Evolutionary conservation across 2,329 filamentous ascomycete species (phyloP), one percentile per base, ranked within the genome.

Genomic region (Harringtonia aguacate): DNA sequence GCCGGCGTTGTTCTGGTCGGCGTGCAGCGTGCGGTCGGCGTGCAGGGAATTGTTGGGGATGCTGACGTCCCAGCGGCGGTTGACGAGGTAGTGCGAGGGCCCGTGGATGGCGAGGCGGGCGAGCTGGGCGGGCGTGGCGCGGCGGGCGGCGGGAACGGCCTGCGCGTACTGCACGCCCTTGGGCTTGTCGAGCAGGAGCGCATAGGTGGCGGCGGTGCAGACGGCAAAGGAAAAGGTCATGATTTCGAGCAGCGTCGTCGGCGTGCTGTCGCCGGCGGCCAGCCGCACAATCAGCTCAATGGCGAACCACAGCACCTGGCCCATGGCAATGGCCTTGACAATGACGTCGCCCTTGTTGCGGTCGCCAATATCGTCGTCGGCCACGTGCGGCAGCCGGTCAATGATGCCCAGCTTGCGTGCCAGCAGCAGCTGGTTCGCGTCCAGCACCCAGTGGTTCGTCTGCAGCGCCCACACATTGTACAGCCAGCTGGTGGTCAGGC

Each of bases 211-310:
- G 33, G 38, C 31, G 3, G 45, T 35, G 45, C 48, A 47, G 8
- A 43, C 30, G 10, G 55, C 52, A 44, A 53, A 57, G 17, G 55
- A 50, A 4, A 58, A 36, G 6, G 52, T 55, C 54, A 47, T 45
- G 20, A 52, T 37, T 37, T 52, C 50, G 21, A 51, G 47, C 24
- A 45, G 50, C 12, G 53, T 61, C 8, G 54, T 59, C 10, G 51
- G 47, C 7, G 60, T 55, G 30, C 44, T 50, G 38, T 28, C 14
- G 24, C 8, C 9, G 24, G 53, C 46, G 37, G 55, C 45, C 8
- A 46, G 38, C 13, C 54, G 49, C 13, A 47, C 49, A 9, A 52
- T 53, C 22, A 54, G 36, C 42, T 58, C 43, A 4, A 54, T n/a
- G 8, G 50, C 41, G 30, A 56, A 48, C 51, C 49, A 59, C 8